Base-by-base conservation (phyloP, 139 green algal genomes). In the Chlamydomonas sp. region DNA sequence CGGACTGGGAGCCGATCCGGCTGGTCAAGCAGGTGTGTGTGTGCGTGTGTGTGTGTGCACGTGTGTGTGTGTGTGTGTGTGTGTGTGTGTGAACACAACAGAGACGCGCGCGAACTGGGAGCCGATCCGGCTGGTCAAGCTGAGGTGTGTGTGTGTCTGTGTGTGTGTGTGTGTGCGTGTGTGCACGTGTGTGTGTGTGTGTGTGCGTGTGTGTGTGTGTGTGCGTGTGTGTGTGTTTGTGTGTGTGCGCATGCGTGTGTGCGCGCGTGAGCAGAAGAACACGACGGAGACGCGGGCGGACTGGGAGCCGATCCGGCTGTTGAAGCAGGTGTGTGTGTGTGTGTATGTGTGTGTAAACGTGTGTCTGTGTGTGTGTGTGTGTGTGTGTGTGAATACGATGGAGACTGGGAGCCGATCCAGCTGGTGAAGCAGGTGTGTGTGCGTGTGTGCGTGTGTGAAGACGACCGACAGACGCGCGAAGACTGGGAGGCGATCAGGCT, bases 401-500 rank as follows among this genome's bases (percentile, higher is more conserved):
- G 57, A 63, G 24, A 77, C 77, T 96, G 91, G 90, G 77, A 89
- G 24, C 75, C 79, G 31, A 96, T 96, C 77, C 82, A 81, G 50
- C 86, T 85, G 6, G 83, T 90, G 5, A 85, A 86, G 61, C 24
- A 67, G 65, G 84, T 79, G 60, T 26, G 71, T n/a, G n/a, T n/a
- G n/a, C 10, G 43, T 50, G 10, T 10, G 10, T 16, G 43, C 16
- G 16, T 16, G 43, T 50, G 10, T 50, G 81, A 73, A 85, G 35
- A 61, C 57, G 50, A 54, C 36, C 28, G 57, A n/a, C n/a, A 63
- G 24, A 77, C 59, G 3, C 78, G 82, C 3, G 90, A 89, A 0
- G 84, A 97, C 77, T 96, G 91, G 90, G 77, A 89, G 24, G 76
- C 79, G 31, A 96, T 96, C 77, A 83, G 80, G 50, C 86, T 85